phyloP scores from a whole-genome alignment of 495 filamentous ascomycete genomes.

The Durotheca rogersii region DNA sequence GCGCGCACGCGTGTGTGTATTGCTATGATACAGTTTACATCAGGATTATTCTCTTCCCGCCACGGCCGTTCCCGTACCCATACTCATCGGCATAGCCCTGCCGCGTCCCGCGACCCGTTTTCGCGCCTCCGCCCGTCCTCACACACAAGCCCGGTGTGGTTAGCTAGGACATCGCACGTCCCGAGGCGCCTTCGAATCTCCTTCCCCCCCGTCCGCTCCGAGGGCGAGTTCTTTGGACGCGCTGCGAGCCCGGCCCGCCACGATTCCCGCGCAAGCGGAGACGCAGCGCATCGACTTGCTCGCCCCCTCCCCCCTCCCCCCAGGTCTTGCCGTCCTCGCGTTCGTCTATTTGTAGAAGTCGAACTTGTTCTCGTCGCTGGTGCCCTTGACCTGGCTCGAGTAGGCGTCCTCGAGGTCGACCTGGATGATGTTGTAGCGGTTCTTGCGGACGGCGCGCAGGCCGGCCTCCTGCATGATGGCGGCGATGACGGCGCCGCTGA shows the following conservation, averaged over 20 bases:
- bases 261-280: no score
- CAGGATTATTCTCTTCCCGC: neutral
- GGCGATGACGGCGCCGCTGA: constrained; percentile 94
- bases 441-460: constrained; percentile 92
- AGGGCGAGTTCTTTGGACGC: no score
- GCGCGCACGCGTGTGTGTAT: no score
- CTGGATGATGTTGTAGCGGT: constrained; percentile 98
- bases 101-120: no score
- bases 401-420: constrained; percentile 94
- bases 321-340: neutral
- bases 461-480: constrained; percentile 99
- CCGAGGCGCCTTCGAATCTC: no score
- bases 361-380: constrained; percentile 75
- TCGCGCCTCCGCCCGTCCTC: no score
- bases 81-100: neutral
- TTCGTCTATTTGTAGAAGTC: constrained; percentile 63
- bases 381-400: constrained; percentile 88
- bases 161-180: no score
- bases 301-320: neutral
- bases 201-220: no score
- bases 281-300: no score
- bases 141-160: no score
- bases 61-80: neutral
- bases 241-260: no score
- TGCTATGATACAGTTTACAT: constrained; percentile 30